Base-by-base conservation (phyloP, 441 rosid genomes). In the Manihot esculenta region DNA sequence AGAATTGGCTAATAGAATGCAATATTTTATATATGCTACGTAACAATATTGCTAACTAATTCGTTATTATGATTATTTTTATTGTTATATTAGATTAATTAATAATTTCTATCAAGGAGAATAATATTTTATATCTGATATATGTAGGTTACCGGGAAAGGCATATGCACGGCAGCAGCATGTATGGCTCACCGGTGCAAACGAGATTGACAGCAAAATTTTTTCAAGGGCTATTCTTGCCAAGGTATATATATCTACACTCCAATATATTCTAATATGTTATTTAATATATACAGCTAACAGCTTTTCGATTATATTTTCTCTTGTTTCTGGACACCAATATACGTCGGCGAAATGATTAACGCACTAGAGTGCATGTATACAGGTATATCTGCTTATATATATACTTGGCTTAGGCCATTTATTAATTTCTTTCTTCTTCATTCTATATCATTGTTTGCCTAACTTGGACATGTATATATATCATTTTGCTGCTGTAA, bases 171-270 rank as follows among this genome's bases (percentile, higher is more conserved):
- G 83, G 85, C 73, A 84, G 76, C 88, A 91, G 53, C 95, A 93
- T 66, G 87, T 84, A 57, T 95, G 99, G 99, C 91, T 95, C 27
- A 79, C 84, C 13, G 90, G 95, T 70, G 92, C 97, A 35, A 89
- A 86, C 62, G 96, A 93, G 62, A 89, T 86, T 38, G 99, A 95
- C 72, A 88, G 96, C 88, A 95, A 89, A 81, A 89, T 84, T 10
- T 93, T 93, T 67, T 79, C 92, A 13, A 84, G 99, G 83, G 95
- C 98, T 55, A 93, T 95, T 74, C 94, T 93, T 18, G 99, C 99
- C 60, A 93, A 91, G 97, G 99, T 95, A 77, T n/a, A n/a, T n/a
- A n/a, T 7, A 33, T 41, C n/a, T n/a, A n/a, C n/a, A n/a, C n/a
- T n/a, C n/a, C n/a, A n/a, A n/a, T n/a, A n/a, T n/a, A n/a, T n/a